phyloP scores from a whole-genome alignment of 164 flowering plant genomes.

The Santalum album region DNA sequence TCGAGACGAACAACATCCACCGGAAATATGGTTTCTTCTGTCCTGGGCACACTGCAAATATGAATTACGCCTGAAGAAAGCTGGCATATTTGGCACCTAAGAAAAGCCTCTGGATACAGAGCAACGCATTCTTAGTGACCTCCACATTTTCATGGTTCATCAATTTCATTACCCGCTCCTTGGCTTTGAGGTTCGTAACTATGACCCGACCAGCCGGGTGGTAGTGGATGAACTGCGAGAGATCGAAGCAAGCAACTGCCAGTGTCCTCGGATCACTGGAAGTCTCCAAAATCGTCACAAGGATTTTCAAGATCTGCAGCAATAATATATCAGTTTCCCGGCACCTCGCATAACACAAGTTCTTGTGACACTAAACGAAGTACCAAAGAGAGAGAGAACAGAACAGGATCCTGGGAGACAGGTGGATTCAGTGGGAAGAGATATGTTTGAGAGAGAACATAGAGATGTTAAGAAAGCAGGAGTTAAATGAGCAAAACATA shows the following conservation, averaged over 20 bases:
- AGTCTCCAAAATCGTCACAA: slow-evolving; percentile 84
- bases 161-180: slow-evolving; percentile 89
- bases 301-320: slow-evolving; percentile 76
- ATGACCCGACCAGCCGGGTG: slow-evolving; percentile 84
- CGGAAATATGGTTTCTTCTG: no score
- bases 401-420: no score
- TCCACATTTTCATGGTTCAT: slow-evolving; percentile 88
- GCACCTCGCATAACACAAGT: no score
- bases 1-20: not conserved
- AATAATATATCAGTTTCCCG: not conserved
- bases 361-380: no score
- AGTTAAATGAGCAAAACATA: no score
- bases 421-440: no score
- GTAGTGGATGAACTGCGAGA: slow-evolving; percentile 85
- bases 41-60: no score
- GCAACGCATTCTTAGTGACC: slow-evolving; percentile 83
- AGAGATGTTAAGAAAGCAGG: no score
- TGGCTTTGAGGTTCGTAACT: slow-evolving; percentile 76
- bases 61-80: slow-evolving; percentile 66
- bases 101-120: slow-evolving; percentile 91
- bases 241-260: slow-evolving; percentile 91
- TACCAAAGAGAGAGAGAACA: no score
- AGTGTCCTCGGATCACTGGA: slow-evolving; percentile 76
- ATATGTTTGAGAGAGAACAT: no score
- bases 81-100: slow-evolving; percentile 94